Evolutionary conservation across 495 filamentous ascomycete species (phyloP), one percentile per base, ranked within the genome.

Genomic region (Immersiella caudata): DNA sequence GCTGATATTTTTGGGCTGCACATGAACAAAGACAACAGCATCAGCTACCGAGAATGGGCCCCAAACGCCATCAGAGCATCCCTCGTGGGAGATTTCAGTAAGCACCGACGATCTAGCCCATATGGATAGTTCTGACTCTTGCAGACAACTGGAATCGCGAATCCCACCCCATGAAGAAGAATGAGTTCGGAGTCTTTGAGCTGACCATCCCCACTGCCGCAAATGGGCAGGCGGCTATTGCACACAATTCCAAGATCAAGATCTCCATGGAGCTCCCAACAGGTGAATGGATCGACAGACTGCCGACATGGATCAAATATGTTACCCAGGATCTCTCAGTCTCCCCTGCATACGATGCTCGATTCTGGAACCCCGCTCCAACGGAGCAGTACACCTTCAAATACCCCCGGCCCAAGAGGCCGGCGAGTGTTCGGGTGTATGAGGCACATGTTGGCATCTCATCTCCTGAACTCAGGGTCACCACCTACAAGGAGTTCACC

Each of bases 361-460:
- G 94, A 52, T 98, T 98, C 81, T 99, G 95, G 95, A 97, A 97
- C 76, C 96, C 95, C 24, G 92, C 93, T 14, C 78, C 86, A 55
- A 80, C 81, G 58, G 87, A 91, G 72, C 82, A 79, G 73, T 97
- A 97, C 77, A 80, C 80, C 18, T 96, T 97, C 87, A 91, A 94
- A 78, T 85, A 98, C 77, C 69, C 85, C 25, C 85, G 90, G 22
- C 95, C 94, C 12, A 88, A 88, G 78, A 96, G 94, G 83, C 95
- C 95, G 6, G 79, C 85, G 68, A 95, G 92, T 73, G 88, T 88
- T 46, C 88, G 96, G 50, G 93, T 99, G 55, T 99, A 99, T 78
- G 95, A 99, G 79, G 96, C 96, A 14, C 95, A 99, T 78, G 93
- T 99, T 61, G 95, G 95, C 58, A 99, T 99, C 74, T 96, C 93